phyloP scores from a whole-genome alignment of 129 eudicot genomes.

The Dittrichia graveolens region DNA sequence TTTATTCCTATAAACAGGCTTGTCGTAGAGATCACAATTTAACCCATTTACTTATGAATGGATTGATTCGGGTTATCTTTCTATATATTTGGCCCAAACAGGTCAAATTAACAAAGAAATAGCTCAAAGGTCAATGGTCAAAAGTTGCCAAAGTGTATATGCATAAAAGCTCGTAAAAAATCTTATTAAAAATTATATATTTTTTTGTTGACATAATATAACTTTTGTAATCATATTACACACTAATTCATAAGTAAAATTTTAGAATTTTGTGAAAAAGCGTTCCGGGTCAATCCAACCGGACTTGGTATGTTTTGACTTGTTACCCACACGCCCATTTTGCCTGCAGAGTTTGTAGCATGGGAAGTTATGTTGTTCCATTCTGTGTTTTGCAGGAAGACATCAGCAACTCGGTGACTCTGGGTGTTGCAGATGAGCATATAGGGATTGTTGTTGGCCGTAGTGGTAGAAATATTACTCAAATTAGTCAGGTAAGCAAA shows the following conservation, averaged over 20 bases:
- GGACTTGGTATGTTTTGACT: not conserved
- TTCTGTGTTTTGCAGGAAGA: conserved; percentile 65
- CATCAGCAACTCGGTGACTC: conserved; percentile 62
- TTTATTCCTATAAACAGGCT: too few relatives aligned
- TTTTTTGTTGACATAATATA: not conserved
- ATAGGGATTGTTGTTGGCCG: conserved; percentile 88
- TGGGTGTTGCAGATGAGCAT: conserved; percentile 95
- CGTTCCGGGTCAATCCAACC: not conserved
- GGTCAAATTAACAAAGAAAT: too few relatives aligned
- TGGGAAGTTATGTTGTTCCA: too few relatives aligned
- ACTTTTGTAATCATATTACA: not conserved
- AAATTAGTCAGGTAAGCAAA: conserved; percentile 72
- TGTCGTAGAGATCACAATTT: too few relatives aligned
- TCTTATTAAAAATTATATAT: too few relatives aligned
- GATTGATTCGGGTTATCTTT: too few relatives aligned
- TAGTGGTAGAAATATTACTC: conserved; percentile 82
- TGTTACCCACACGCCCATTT: not conserved
- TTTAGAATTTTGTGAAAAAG: not conserved
- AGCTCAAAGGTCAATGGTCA: too few relatives aligned
- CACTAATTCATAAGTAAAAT: not conserved
- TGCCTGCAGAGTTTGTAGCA: not conserved
- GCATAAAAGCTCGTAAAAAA: too few relatives aligned
- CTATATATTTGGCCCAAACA: too few relatives aligned
- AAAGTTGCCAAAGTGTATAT: too few relatives aligned
- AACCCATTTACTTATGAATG: too few relatives aligned